Conservation (phyloP, 2,329 filamentous ascomycete genomes). For the Claviceps sp. region DNA sequence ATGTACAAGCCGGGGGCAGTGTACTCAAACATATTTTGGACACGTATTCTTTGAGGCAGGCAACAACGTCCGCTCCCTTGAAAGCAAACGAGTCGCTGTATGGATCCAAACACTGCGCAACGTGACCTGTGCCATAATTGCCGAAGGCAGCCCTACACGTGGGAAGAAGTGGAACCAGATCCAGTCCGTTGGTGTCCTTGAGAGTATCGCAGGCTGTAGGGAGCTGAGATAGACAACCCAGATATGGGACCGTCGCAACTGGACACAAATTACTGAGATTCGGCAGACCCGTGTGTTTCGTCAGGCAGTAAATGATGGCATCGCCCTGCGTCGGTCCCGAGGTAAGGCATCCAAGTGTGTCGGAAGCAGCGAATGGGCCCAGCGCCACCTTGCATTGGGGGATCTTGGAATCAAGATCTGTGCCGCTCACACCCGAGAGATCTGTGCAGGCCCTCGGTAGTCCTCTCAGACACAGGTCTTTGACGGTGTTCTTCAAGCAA, state of each 20-base stretch:
- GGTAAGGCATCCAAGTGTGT: background rate
- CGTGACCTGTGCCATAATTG: background rate
- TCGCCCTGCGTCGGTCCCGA: background rate
- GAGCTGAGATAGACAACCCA: constrained; percentile 2
- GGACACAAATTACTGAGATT: background rate
- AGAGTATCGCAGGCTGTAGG: constrained; percentile 4
- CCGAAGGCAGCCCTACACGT: constrained; percentile 4
- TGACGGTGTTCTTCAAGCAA: background rate
- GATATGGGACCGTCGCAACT: background rate
- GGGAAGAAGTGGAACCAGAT: background rate
- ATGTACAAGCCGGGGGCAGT: constrained; percentile 5
- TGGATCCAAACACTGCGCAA: constrained; percentile 2
- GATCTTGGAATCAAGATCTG: background rate
- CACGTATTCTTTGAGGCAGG: constrained; percentile 3
- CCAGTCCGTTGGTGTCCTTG: background rate
- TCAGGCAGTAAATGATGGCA: constrained; percentile 2
- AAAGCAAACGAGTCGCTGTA: background rate
- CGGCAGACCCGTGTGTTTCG: background rate
- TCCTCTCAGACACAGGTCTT: background rate
- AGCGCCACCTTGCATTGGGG: background rate
- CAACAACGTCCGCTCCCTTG: constrained; percentile 1
- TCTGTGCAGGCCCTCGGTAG: background rate
- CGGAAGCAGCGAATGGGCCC: constrained; percentile 3
- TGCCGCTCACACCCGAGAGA: background rate
- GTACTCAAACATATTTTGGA: constrained; percentile 1